Conservation (phyloP, 768 basidiomycete genomes). For the Termitomyces heimii region DNA sequence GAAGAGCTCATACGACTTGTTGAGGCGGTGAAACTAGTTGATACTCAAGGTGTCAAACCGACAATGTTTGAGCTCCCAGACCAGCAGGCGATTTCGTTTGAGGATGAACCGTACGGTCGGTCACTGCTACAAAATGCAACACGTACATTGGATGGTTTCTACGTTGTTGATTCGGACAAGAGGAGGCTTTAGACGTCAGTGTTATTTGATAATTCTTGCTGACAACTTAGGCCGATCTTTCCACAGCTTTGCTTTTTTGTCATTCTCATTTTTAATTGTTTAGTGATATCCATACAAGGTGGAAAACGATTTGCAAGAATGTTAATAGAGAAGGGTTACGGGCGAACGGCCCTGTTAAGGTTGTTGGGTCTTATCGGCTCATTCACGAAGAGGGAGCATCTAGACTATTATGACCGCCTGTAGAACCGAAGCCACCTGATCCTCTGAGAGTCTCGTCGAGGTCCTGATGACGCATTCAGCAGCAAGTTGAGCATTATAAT, state of each 20-base stretch:
- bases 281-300: not conserved
- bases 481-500: not conserved
- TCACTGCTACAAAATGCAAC: conserved; percentile 46
- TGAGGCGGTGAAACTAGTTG: conserved; percentile 71
- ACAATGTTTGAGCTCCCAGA: conserved; percentile 27
- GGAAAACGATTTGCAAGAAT: no score
- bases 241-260: not conserved
- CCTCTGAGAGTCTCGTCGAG: conserved; percentile 86
- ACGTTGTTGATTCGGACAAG: conserved; percentile 55
- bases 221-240: not conserved
- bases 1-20: conserved; percentile 73
- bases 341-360: not conserved
- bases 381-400: conserved; percentile 16
- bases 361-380: not conserved
- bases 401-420: conserved; percentile 73
- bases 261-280: not conserved
- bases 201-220: not conserved
- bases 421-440: conserved; percentile 83
- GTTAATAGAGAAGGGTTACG: not conserved
- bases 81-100: conserved; percentile 15
- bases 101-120: conserved; percentile 23
- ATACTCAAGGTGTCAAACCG: conserved; percentile 29
- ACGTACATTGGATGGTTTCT: conserved; percentile 46
- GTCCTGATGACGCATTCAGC: conserved; percentile 37
- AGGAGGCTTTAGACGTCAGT: conserved; percentile 12